Evolutionary conservation across 2,329 filamentous ascomycete genomes (phyloP).

Genomic region (Calonectria hongkongensis): DNA sequence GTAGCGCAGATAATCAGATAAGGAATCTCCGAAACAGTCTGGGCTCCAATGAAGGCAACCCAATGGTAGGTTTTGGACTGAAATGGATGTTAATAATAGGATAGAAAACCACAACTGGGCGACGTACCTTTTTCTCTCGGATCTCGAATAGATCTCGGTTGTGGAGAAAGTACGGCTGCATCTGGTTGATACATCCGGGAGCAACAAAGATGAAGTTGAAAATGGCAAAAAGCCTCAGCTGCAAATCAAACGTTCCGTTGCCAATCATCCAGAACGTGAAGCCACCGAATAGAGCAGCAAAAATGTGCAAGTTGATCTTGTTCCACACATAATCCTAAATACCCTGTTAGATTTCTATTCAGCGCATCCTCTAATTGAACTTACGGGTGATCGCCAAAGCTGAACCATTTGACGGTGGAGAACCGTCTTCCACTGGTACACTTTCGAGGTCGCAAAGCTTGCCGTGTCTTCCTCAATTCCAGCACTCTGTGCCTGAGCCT

Average conservation of each 20-base stretch:
- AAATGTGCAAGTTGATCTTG: conserved; percentile 63
- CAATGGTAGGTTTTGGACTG: conserved; percentile 69
- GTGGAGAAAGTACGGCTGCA: conserved; percentile 69
- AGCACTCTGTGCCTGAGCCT: conserved; percentile 54
- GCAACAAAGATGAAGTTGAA: conserved; percentile 74
- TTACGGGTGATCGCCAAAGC: conserved; percentile 51
- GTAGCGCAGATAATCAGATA: conserved; percentile 61
- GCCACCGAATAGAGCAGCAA: conserved; percentile 67
- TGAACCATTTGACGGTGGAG: conserved; percentile 52
- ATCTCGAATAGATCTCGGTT: conserved; percentile 69
- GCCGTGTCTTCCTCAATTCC: conserved; percentile 59
- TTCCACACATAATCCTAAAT: conserved; percentile 53
- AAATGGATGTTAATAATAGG: not conserved
- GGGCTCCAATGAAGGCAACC: conserved; percentile 70
- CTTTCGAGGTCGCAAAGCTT: conserved; percentile 61
- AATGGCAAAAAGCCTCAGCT: conserved; percentile 66
- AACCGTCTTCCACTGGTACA: conserved; percentile 62
- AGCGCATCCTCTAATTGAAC: not conserved
- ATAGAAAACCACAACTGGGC: not conserved
- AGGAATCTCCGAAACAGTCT: conserved; percentile 63
- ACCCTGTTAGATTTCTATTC: not conserved
- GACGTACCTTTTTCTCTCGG: conserved; percentile 65
- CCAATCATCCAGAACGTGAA: conserved; percentile 71
- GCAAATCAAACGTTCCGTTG: conserved; percentile 63
- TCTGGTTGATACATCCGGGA: conserved; percentile 58